A percentile compares a stretch with the other conserved stretches of the same genome.
Evolutionary conservation across 805 yeast species (phyloP).

Genomic region (Kodamaea jinghongensis): DNA sequence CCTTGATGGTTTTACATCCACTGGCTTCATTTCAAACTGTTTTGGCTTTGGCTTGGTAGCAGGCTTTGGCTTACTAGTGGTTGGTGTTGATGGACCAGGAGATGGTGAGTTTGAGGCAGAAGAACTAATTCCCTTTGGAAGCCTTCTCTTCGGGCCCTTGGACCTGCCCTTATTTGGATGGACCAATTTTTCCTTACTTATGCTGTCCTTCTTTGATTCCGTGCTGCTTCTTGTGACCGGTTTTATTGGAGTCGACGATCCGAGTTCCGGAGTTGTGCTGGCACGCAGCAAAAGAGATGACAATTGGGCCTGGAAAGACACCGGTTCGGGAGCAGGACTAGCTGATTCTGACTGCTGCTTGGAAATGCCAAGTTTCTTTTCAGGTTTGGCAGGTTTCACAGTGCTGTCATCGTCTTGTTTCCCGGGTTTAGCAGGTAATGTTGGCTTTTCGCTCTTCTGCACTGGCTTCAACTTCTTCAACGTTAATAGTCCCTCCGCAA

Average conservation of each 20-base stretch:
- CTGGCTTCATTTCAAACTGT: slow-evolving; percentile 13
- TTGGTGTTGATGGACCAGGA: not conserved
- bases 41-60: slow-evolving; percentile 12
- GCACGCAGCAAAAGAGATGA: slow-evolving; percentile 27
- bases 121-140: slow-evolving; percentile 30
- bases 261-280: slow-evolving; percentile 24
- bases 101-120: not conserved
- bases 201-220: slow-evolving; percentile 1
- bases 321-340: not conserved
- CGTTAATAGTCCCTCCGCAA: slow-evolving; percentile 16
- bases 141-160: slow-evolving; percentile 51
- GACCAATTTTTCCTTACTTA: slow-evolving; percentile 26
- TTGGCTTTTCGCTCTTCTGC: slow-evolving; percentile 7
- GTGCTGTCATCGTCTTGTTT: not conserved
- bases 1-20: slow-evolving; percentile 23
- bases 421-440: not conserved
- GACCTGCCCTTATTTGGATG: slow-evolving; percentile 49
- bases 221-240: slow-evolving; percentile 6
- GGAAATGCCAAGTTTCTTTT: not conserved
- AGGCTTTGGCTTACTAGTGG: slow-evolving; percentile 3
- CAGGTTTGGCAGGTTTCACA: not conserved
- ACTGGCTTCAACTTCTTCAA: slow-evolving; percentile 16
- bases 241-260: not conserved
- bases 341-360: not conserved
- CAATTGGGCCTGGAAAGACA: slow-evolving; percentile 20